Conservation (phyloP, 1,139 yeast genomes). For the Magnusiomyces tetraspermus region DNA sequence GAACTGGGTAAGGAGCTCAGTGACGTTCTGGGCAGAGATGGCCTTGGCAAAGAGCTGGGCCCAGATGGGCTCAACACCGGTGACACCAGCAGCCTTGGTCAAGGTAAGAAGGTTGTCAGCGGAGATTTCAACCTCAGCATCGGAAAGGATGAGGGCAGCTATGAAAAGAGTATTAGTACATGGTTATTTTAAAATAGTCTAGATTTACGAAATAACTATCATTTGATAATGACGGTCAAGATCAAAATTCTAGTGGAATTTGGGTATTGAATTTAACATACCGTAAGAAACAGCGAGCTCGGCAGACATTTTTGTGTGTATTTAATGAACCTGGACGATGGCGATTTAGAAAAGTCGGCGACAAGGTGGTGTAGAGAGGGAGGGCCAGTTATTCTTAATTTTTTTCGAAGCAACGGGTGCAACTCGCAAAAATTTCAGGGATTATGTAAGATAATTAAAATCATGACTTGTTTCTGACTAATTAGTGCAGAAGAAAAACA, state of each 20-base stretch:
- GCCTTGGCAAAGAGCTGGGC: slow-evolving; percentile 78
- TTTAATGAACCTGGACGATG: neutral
- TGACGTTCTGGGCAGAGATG: slow-evolving; percentile 51
- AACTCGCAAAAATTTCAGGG: no score
- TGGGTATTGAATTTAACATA: neutral
- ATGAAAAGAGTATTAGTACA: neutral
- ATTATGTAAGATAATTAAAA: no score
- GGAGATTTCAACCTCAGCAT: slow-evolving; percentile 91
- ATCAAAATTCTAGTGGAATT: neutral
- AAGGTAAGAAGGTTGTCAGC: slow-evolving; percentile 82
- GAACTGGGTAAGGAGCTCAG: slow-evolving; percentile 53
- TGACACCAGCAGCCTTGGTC: slow-evolving; percentile 84
- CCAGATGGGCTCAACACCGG: slow-evolving; percentile 47
- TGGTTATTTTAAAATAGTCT: neutral
- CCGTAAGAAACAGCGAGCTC: slow-evolving; percentile 8
- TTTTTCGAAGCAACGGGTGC: no score
- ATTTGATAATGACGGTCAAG: neutral
- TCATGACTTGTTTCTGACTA: no score
- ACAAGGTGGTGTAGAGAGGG: neutral
- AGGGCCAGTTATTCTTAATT: neutral
- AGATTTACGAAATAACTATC: neutral
- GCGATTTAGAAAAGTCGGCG: neutral
- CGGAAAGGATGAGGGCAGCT: slow-evolving; percentile 97
- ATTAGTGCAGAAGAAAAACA: no score
- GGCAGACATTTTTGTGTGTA: neutral